Conservation (phyloP, 2,329 filamentous ascomycete species). For the Penicillium sp. region DNA sequence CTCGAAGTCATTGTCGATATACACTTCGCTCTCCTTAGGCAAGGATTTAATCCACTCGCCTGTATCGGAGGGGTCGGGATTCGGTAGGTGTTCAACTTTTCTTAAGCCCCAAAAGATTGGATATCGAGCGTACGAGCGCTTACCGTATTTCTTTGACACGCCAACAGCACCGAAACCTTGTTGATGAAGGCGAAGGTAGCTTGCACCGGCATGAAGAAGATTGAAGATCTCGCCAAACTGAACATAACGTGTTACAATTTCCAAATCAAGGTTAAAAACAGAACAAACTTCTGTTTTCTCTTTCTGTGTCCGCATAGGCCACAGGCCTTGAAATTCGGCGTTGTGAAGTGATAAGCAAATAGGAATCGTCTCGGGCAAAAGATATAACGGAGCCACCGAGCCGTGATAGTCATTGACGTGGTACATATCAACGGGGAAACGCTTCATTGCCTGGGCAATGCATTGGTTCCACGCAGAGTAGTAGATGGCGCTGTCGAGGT, state of each 20-base stretch:
- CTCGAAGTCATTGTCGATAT: constrained; percentile 57
- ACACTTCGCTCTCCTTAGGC: constrained; percentile 49
- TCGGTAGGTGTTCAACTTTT: constrained; percentile 62
- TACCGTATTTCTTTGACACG: constrained; percentile 67
- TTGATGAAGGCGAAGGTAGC: constrained; percentile 65
- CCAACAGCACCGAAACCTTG: constrained; percentile 67
- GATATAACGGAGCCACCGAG: constrained; percentile 61
- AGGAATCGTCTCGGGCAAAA: constrained; percentile 62
- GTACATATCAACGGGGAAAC: constrained; percentile 64
- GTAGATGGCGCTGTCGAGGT: constrained; percentile 65
- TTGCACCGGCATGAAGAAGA: constrained; percentile 64
- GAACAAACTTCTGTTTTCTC: constrained; percentile 63
- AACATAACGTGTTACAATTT: constrained; percentile 59
- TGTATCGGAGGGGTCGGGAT: constrained; percentile 64
- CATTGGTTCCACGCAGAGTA: constrained; percentile 71
- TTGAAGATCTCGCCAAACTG: constrained; percentile 70
- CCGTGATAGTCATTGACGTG: constrained; percentile 67
- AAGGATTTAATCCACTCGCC: constrained; percentile 59
- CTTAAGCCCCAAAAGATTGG: constrained; percentile 68
- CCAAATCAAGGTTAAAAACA: constrained; percentile 60
- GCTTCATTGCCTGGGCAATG: constrained; percentile 61
- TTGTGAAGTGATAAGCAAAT: constrained; percentile 65
- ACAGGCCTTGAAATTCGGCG: constrained; percentile 67
- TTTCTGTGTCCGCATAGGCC: constrained; percentile 63
- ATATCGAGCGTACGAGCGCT: constrained; percentile 64